Base-by-base conservation (phyloP, 1,139 yeast genomes). In the Scheffersomyces segobiensis region DNA sequence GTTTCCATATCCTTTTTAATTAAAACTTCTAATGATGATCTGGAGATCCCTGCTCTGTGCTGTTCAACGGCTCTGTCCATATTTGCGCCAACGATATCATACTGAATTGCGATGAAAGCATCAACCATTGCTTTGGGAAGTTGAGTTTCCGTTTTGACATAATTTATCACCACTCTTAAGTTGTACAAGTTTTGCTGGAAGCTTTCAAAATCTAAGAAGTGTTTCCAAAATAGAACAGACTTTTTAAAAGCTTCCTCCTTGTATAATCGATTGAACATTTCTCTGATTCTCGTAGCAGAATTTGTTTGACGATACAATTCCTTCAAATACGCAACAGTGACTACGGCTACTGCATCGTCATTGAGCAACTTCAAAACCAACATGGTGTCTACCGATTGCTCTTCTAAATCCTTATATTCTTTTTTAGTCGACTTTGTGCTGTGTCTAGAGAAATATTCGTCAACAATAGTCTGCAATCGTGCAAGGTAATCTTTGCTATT, bases 171-270 rank as follows among this genome's bases (percentile, higher is more conserved):
- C 51, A 71, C 72, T 46, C 74, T 70, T 51, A 87, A 64, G 62
- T 84, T 84, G 32, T 65, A 66, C 52, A 78, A 74, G 61, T 86
- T 83, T 42, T 75, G 73, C 55, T 63, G 57, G 39, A 77, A 67
- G 1, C 76, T 76, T 63, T 87, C 89, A 65, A 81, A 85, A 53
- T 84, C 82, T 58, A 87, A 78, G 61, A 73, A 86, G 53, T 81
- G 79, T 20, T 73, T 70, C 93, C 93, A 88, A 63, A 87, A 88
- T 22, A 77, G 67, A 3, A 71, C 69, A 1, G 86, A 83, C 5
- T 72, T 67, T 54, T 71, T 71, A 46, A 87, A 65, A 2, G 75
- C 65, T 1, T 72, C 68, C 22, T 75, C 72, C 26, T 74, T 74
- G 59, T 82, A 73, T 62, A 77, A 80, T 17, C 69, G 68, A 59